A percentile compares a stretch with the other conserved stretches of the same genome.
Evolutionary conservation across 2,329 filamentous ascomycete species (phyloP).

Genomic region (Trichoderma atroviride): DNA sequence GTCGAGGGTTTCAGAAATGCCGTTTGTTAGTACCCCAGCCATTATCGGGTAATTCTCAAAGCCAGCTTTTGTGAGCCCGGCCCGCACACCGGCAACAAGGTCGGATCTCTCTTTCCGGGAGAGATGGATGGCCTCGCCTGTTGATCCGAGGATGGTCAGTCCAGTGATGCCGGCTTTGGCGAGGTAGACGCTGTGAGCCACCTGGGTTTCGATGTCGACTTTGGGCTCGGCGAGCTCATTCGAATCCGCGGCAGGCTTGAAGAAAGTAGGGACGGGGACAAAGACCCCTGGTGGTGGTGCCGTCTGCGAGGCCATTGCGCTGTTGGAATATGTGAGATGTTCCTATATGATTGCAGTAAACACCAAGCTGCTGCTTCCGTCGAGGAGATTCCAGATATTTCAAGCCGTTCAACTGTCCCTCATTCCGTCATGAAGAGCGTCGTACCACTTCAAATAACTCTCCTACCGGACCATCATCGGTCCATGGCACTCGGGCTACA

Average conservation of each 20-base stretch:
- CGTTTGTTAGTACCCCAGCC: slow-evolving; percentile 62
- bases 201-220: slow-evolving; percentile 61
- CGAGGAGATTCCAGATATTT: neutral
- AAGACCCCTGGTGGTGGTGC: slow-evolving; percentile 57
- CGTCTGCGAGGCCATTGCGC: neutral
- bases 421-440: slow-evolving; percentile 12
- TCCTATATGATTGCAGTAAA: neutral
- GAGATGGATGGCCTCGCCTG: slow-evolving; percentile 66
- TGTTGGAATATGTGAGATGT: neutral
- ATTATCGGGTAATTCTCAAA: slow-evolving; percentile 63
- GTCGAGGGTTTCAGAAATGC: slow-evolving; percentile 62
- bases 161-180: slow-evolving; percentile 62
- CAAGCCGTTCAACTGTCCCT: neutral
- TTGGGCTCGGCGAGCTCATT: slow-evolving; percentile 51
- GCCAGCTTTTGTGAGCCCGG: slow-evolving; percentile 57
- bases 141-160: slow-evolving; percentile 64
- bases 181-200: slow-evolving; percentile 61
- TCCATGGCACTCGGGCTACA: slow-evolving; percentile 1
- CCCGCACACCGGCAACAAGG: slow-evolving; percentile 58
- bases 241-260: slow-evolving; percentile 48
- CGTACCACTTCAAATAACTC: slow-evolving; percentile 20
- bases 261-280: slow-evolving; percentile 67
- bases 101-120: slow-evolving; percentile 58
- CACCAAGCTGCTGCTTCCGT: neutral
- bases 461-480: slow-evolving; percentile 14